These are phyloP conservation scores for Hypericum perforatum DNA, from an alignment of 345 rosid species.

Conservation along the genomic window DNA sequence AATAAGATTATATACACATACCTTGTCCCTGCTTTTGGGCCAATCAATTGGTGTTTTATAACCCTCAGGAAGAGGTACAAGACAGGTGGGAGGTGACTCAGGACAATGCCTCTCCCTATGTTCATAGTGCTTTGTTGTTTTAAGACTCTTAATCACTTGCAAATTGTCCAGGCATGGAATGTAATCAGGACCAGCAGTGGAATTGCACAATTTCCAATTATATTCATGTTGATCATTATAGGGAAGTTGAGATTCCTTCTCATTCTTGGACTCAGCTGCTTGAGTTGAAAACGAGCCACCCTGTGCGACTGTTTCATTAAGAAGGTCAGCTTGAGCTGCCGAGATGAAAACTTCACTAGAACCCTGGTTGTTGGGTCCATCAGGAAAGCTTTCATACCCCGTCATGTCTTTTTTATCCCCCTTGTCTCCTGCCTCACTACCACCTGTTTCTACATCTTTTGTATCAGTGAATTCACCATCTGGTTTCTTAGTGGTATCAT, in stretches of 20 bases:
- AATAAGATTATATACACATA: slow-evolving; percentile 13
- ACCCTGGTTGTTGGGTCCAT: slow-evolving; percentile 35
- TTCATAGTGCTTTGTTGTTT: slow-evolving; percentile 74
- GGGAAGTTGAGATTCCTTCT: slow-evolving; percentile 61
- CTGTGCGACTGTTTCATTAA: slow-evolving; percentile 58
- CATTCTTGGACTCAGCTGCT: slow-evolving; percentile 76
- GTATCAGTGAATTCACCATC: slow-evolving; percentile 24
- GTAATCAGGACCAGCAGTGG: slow-evolving; percentile 80
- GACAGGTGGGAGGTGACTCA: slow-evolving; percentile 74
- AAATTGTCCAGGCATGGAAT: slow-evolving; percentile 95
- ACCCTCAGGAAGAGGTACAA: slow-evolving; percentile 81
- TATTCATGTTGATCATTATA: slow-evolving; percentile 31
- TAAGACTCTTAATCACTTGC: slow-evolving; percentile 68
- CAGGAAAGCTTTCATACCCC: slow-evolving; percentile 36
- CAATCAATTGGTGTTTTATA: slow-evolving; percentile 69
- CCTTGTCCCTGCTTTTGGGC: slow-evolving; percentile 98
- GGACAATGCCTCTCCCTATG: slow-evolving; percentile 99
- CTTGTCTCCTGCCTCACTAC: slow-evolving; percentile 40
- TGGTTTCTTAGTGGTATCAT: slow-evolving; percentile 24
- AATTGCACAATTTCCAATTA: slow-evolving; percentile 82
- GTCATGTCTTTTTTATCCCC: slow-evolving; percentile 28
- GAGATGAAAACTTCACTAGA: slow-evolving; percentile 57
- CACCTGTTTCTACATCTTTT: slow-evolving; percentile 28
- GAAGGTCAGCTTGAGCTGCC: slow-evolving; percentile 72
- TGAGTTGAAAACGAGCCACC: slow-evolving; percentile 83